A percentile compares a stretch with the other conserved stretches of the same genome.
Conservation (phyloP, 768 basidiomycete species). For the Russula brevipes region DNA sequence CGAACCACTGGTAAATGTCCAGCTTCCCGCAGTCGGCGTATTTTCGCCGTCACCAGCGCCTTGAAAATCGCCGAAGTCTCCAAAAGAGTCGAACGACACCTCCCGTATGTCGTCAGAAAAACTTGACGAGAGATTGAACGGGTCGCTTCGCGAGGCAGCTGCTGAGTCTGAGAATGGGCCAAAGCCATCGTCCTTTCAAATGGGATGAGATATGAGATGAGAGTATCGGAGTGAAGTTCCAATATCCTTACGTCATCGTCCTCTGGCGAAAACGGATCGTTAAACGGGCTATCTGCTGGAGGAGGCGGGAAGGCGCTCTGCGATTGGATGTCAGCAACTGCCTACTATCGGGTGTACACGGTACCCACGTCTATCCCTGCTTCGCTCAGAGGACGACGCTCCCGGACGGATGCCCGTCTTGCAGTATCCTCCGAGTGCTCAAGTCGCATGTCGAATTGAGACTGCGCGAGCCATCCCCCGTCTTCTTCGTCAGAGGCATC, state of each 20-base stretch:
- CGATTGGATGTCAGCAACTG: background rate
- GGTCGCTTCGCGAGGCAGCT: constrained; percentile 43
- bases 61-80: constrained; percentile 77
- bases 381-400: constrained; percentile 33
- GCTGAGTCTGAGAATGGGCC: constrained; percentile 75
- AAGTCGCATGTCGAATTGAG: constrained; percentile 48
- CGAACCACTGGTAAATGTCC: constrained; percentile 54
- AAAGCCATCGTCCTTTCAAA: constrained; percentile 53
- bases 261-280: constrained; percentile 40
- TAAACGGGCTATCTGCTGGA: constrained; percentile 26
- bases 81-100: constrained; percentile 57
- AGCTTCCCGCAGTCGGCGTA: constrained; percentile 64
- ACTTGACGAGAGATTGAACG: constrained; percentile 46
- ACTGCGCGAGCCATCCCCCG: constrained; percentile 75
- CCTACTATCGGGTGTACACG: background rate
- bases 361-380: constrained; percentile 30
- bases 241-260: constrained; percentile 47
- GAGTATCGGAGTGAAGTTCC: background rate
- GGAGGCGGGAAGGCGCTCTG: constrained; percentile 14
- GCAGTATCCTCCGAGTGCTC: constrained; percentile 29
- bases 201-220: constrained; percentile 6
- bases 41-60: constrained; percentile 44
- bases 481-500: constrained; percentile 60
- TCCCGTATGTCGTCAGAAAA: constrained; percentile 63
- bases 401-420: constrained; percentile 25